Percentiles rank a stretch among this genome's conserved stretches.
Evolutionary conservation across 2,329 filamentous ascomycete genomes (phyloP).

Genomic region (Diaporthe aspalathi): DNA sequence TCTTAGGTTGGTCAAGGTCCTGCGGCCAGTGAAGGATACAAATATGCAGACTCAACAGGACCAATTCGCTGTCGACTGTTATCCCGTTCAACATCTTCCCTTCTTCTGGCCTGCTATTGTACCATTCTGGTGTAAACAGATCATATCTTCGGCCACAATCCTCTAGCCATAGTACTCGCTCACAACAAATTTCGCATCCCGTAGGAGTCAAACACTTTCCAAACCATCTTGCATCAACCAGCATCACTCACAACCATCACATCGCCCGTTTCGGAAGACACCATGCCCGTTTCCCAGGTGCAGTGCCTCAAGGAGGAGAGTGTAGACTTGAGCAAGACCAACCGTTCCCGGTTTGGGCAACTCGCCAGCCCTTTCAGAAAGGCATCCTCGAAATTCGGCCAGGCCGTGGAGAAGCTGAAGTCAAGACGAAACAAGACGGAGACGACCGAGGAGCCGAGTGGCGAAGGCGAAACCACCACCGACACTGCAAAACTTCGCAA

Average conservation of each 20-base stretch:
- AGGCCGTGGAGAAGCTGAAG: not conserved
- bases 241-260: too few relatives aligned
- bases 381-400: not conserved
- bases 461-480: too few relatives aligned
- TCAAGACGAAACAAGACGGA: not conserved
- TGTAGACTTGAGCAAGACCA: not conserved
- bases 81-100: not conserved
- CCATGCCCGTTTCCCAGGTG: not conserved
- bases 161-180: too few relatives aligned
- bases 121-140: too few relatives aligned
- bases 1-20: not conserved
- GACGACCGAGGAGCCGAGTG: fast-evolving
- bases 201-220: not conserved
- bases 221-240: not conserved
- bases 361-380: not conserved
- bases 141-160: too few relatives aligned
- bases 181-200: not conserved
- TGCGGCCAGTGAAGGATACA: not conserved
- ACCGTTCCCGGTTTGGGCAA: not conserved
- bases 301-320: not conserved
- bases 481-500: not conserved
- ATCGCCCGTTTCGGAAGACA: not conserved
- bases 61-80: not conserved
- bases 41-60: not conserved
- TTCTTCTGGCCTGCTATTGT: not conserved